phyloP scores from a whole-genome alignment of 768 basidiomycete species.

The Neoboletus subvelutipes region DNA sequence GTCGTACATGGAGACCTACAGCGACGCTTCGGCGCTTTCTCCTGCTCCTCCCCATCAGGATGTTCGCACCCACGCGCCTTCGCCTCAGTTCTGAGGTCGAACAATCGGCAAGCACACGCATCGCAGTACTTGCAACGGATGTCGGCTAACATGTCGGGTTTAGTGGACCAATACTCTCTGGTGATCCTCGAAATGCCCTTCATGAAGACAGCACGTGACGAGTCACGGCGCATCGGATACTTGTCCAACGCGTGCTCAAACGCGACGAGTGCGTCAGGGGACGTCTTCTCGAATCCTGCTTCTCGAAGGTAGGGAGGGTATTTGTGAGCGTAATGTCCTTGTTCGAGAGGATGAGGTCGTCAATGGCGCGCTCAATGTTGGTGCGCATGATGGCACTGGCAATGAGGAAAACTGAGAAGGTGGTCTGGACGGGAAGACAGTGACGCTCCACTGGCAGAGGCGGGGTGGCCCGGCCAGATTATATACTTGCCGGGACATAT shows the following conservation, averaged over 20 bases:
- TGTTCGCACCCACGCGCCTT: not conserved
- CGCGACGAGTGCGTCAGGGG: slow-evolving; percentile 8
- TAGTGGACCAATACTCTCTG: slow-evolving; percentile 8
- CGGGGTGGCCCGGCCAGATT: not conserved
- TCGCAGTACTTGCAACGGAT: not conserved
- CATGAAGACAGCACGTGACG: slow-evolving; percentile 3
- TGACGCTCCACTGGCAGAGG: not conserved
- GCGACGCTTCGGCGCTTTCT: not conserved
- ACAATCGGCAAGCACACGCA: not conserved
- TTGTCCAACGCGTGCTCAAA: slow-evolving; percentile 20
- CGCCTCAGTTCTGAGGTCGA: not conserved
- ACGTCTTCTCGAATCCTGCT: slow-evolving; percentile 12
- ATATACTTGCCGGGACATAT: slow-evolving; percentile 1
- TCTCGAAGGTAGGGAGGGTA: slow-evolving; percentile 8
- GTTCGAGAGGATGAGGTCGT: slow-evolving; percentile 5
- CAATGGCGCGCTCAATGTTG: slow-evolving; percentile 14
- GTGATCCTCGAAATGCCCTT: slow-evolving; percentile 1
- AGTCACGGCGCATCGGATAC: slow-evolving; percentile 5
- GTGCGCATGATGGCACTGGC: slow-evolving; percentile 8
- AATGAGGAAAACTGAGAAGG: not conserved
- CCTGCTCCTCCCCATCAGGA: not conserved
- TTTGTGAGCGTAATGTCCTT: slow-evolving; percentile 10
- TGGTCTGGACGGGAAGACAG: not conserved
- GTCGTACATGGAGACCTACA: slow-evolving; percentile 3
- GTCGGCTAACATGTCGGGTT: not conserved